These are phyloP conservation scores for Ceratobasidium sp. DNA, from an alignment of 1,284 basidiomycete species.

Conservation along the genomic window DNA sequence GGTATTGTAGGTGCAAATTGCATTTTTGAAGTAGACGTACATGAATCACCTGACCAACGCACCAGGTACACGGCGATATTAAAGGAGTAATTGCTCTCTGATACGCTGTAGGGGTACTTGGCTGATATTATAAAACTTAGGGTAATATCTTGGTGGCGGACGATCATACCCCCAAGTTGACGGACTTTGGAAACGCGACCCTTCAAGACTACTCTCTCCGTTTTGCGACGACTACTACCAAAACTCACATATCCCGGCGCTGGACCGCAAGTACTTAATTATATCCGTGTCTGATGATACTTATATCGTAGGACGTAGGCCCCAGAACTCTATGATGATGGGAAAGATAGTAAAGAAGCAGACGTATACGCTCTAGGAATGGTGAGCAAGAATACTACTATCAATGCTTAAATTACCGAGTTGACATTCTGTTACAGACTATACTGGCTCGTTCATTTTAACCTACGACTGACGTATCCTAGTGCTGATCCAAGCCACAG, in stretches of 20 bases:
- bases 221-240: background rate
- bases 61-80: constrained; percentile 21
- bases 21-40: background rate
- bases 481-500: too few relatives aligned
- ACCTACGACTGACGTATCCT: too few relatives aligned
- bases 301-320: background rate
- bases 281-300: background rate
- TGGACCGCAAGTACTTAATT: constrained; percentile 6
- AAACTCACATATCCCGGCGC: background rate
- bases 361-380: constrained; percentile 31
- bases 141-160: background rate
- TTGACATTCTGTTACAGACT: too few relatives aligned
- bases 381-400: background rate
- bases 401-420: too few relatives aligned
- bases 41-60: background rate
- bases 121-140: background rate
- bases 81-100: background rate
- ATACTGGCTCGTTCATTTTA: too few relatives aligned
- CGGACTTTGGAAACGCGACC: background rate
- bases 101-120: background rate
- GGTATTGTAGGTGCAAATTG: background rate
- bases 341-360: background rate
- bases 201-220: background rate
- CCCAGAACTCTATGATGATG: background rate
- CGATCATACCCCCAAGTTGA: background rate